Base-by-base conservation (phyloP, 192 early-diverging fungal genomes). In the Allomyces macrogynus region DNA sequence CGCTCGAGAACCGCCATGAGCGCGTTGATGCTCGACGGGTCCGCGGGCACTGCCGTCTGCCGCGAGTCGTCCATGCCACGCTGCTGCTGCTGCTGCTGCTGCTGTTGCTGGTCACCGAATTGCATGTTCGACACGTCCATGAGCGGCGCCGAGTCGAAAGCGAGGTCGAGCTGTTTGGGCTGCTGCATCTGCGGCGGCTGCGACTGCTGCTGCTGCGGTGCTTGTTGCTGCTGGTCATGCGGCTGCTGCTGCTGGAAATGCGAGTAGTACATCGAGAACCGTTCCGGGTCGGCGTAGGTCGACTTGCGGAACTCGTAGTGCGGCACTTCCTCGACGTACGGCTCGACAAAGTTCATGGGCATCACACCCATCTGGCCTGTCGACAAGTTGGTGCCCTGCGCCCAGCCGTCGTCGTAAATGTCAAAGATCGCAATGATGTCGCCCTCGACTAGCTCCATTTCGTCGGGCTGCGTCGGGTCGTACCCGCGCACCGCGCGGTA, bases 211-310 rank as follows among this genome's bases (percentile, higher is more conserved):
- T 10, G 25, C 57, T 22, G 64, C 49, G 26, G 4, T 27, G 26
- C 26, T 4, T 61, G 64, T 40, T 23, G 64, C 32, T 16, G 67
- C 25, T 32, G 8, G 60, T 26, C 18, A 4, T 42, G 27, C 27
- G 5, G 60, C 62, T 10, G 67, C 67, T 3, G 67, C 12, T 61
- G 24, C 20, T 44, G 67, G 12, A 43, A 63, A 43, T 62, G 60
- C 23, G 22, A 40, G 25, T 27, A 24, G 49, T 57, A 57, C 16
- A 57, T 14, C 49, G 49, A 57, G 16, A 57, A n/a, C 16, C 49
- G 49, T 16, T 14, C 20, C 49, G 12, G 49, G 5, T 57, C 49
- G 49, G 16, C 49, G 49, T 57, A 57, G 16, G 20, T 57, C 16
- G 49, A 57, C 12, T 57, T 14, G 49, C 49, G 49, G 32, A 40